phyloP scores from a whole-genome alignment of 2,329 filamentous ascomycete species.

The Madurella fahalii region DNA sequence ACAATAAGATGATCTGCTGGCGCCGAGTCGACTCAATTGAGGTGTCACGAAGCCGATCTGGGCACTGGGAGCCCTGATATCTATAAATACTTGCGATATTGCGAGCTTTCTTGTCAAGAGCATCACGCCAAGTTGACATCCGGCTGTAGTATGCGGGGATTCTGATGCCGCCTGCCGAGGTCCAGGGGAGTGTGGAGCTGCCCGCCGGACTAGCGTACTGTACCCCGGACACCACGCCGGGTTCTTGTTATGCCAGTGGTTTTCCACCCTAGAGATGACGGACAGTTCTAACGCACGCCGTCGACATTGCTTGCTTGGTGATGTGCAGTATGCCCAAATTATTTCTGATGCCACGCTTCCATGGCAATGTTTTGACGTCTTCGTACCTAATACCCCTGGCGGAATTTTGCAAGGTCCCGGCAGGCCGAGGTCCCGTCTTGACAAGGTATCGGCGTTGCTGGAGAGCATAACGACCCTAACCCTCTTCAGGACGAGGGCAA shows the following conservation, averaged over 20 bases:
- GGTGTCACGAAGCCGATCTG: not conserved
- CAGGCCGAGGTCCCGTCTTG: not conserved
- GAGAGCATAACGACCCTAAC: no score
- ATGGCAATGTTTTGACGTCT: not conserved
- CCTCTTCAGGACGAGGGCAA: no score
- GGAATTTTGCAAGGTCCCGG: not conserved
- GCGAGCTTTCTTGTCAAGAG: not conserved
- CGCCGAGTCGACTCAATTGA: not conserved
- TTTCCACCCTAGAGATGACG: not conserved
- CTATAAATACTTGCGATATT: not conserved
- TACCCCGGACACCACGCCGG: not conserved
- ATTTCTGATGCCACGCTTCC: not conserved
- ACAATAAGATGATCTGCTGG: not conserved
- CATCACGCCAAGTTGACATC: not conserved
- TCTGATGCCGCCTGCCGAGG: slow-evolving; percentile 23
- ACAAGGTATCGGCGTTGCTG: not conserved
- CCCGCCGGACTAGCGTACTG: not conserved
- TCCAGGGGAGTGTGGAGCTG: slow-evolving; percentile 7
- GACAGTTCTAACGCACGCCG: not conserved
- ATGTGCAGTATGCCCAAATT: not conserved
- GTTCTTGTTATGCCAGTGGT: not conserved
- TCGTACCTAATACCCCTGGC: not conserved
- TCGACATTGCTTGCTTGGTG: not conserved
- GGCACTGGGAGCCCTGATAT: not conserved
- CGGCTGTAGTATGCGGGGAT: slow-evolving; percentile 10